Evolutionary conservation across 2,329 filamentous ascomycete genomes (phyloP).

Genomic region (Intubia oerlemansii): DNA sequence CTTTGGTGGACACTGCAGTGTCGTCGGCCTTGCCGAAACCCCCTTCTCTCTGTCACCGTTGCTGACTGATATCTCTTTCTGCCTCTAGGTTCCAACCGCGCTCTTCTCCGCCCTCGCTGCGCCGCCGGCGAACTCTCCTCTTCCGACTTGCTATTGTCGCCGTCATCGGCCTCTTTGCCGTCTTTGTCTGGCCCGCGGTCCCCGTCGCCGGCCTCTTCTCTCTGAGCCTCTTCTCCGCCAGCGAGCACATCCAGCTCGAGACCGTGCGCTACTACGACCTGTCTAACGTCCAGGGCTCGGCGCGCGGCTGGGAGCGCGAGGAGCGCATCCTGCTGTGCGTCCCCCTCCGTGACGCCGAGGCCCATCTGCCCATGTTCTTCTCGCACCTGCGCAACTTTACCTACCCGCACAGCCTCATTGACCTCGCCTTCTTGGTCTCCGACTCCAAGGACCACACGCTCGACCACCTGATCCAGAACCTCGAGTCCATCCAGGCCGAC

Average conservation of each 20-base stretch:
- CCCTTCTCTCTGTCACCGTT: no score
- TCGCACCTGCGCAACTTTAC: slow-evolving; percentile 92
- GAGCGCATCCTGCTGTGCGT: slow-evolving; percentile 91
- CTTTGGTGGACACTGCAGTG: no score
- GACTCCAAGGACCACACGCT: slow-evolving; percentile 91
- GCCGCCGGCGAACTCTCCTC: slow-evolving; percentile 53
- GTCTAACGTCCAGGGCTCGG: slow-evolving; percentile 74
- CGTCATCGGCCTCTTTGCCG: slow-evolving; percentile 40
- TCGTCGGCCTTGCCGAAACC: no score
- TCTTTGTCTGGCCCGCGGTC: slow-evolving; percentile 56
- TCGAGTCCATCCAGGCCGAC: slow-evolving; percentile 63
- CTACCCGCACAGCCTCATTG: slow-evolving; percentile 90
- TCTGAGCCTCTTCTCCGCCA: slow-evolving; percentile 45
- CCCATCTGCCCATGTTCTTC: slow-evolving; percentile 95
- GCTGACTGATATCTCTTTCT: background rate
- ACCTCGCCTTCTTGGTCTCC: slow-evolving; percentile 88
- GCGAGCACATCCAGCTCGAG: slow-evolving; percentile 60
- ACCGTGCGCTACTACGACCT: slow-evolving; percentile 96
- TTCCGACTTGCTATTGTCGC: slow-evolving; percentile 41
- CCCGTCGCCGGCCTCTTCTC: slow-evolving; percentile 40
- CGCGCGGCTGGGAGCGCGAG: slow-evolving; percentile 85
- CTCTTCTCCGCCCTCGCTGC: slow-evolving; percentile 45
- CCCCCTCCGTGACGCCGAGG: slow-evolving; percentile 76
- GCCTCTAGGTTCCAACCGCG: slow-evolving; percentile 60
- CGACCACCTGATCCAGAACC: slow-evolving; percentile 47